Percentiles rank a stretch among this genome's conserved stretches.
These are phyloP conservation scores for Phaeosphaeria sp. DNA, from an alignment of 2,329 filamentous ascomycete genomes.

Conservation along the genomic window DNA sequence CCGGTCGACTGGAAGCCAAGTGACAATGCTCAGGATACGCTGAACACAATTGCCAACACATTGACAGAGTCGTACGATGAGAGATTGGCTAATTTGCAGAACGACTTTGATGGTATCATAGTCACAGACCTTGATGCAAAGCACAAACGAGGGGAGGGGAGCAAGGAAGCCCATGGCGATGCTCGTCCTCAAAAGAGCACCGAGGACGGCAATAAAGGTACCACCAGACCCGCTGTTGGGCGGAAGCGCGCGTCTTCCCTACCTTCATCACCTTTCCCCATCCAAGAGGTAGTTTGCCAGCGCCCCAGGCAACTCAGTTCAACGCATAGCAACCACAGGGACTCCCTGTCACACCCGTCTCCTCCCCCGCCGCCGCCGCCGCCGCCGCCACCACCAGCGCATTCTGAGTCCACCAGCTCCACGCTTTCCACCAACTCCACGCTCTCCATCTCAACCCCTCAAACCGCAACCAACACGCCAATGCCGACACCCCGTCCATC, in stretches of 20 bases:
- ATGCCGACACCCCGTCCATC: not conserved
- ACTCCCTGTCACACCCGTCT: not conserved
- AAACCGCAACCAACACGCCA: slow-evolving; percentile 11
- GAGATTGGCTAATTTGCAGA: slow-evolving; percentile 31
- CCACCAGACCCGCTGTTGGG: not conserved
- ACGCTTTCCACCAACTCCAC: not conserved
- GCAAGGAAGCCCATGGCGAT: not conserved
- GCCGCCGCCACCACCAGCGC: not conserved
- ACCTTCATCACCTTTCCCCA: not conserved
- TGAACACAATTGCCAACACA: slow-evolving; percentile 34
- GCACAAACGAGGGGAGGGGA: slow-evolving; percentile 1
- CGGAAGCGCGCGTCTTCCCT: not conserved
- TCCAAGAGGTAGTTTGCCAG: not conserved
- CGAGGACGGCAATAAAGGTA: not conserved
- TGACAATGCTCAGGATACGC: slow-evolving; percentile 19
- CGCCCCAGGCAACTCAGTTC: not conserved
- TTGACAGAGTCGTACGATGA: slow-evolving; percentile 35
- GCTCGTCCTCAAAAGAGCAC: not conserved
- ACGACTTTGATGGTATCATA: slow-evolving; percentile 29
- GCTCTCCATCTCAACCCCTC: not conserved
- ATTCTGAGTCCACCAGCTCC: not conserved
- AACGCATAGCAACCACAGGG: not conserved
- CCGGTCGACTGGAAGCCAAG: slow-evolving; percentile 39
- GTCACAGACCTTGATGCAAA: slow-evolving; percentile 30
- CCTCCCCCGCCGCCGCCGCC: not conserved